Conservation (phyloP, 495 filamentous ascomycete species). For the Tuber indicum region DNA sequence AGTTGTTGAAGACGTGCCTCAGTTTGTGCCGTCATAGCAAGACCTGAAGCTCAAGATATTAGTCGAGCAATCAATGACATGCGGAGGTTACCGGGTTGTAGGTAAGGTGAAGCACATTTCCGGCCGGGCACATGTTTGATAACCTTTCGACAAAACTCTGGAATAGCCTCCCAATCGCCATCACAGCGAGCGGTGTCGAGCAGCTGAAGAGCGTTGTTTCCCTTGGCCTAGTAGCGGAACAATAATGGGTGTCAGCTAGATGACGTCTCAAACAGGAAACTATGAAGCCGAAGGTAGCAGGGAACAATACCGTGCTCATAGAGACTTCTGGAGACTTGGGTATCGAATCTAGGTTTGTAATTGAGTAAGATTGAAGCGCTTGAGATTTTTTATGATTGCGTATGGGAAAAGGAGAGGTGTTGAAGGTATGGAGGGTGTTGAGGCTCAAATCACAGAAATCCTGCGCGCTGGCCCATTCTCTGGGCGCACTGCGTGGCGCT, state of each 20-base stretch:
- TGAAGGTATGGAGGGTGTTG: conserved; percentile 11
- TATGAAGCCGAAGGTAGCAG: conserved; percentile 6
- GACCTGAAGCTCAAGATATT: conserved; percentile 23
- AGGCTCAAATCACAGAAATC: conserved; percentile 17
- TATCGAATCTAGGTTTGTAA: neutral
- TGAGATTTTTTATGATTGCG: neutral
- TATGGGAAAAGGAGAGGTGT: conserved; percentile 8
- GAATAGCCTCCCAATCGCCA: conserved; percentile 81
- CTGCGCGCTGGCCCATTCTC: neutral
- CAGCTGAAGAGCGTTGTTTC: conserved; percentile 65
- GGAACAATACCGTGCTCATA: conserved; percentile 34
- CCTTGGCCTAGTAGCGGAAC: conserved; percentile 55
- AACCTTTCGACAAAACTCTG: conserved; percentile 82
- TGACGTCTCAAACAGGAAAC: conserved; percentile 3
- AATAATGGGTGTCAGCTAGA: conserved; percentile 25
- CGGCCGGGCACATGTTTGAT: conserved; percentile 85
- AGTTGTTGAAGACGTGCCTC: conserved; percentile 35
- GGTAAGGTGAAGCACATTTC: conserved; percentile 57
- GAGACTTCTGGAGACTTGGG: neutral
- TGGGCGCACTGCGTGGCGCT: neutral
- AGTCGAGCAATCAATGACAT: conserved; percentile 13
- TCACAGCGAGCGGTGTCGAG: conserved; percentile 82
- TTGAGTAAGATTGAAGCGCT: neutral
- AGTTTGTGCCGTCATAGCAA: conserved; percentile 31
- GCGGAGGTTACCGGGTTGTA: neutral